These are phyloP conservation scores for Pseudogymnoascus sp. DNA, from an alignment of 2,329 filamentous ascomycete species.

Conservation along the genomic window DNA sequence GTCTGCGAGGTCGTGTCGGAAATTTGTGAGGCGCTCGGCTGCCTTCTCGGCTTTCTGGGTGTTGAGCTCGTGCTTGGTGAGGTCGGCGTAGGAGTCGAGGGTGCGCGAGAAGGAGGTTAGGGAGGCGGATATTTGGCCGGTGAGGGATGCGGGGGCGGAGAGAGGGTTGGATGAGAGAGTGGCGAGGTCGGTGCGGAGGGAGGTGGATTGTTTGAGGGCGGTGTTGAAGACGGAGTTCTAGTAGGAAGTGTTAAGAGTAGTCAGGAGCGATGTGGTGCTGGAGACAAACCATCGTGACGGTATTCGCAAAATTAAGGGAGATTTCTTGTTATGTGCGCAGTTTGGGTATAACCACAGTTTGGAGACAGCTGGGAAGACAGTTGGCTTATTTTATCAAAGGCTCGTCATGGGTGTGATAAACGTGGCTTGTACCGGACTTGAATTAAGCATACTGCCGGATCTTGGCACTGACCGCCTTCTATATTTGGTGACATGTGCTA, in stretches of 20 bases:
- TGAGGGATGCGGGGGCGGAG: conserved; percentile 52
- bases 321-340: background rate
- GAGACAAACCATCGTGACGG: background rate
- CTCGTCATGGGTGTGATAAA: conserved; percentile 6
- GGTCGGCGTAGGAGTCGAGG: conserved; percentile 80
- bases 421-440: conserved; percentile 6
- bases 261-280: background rate
- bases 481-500: background rate
- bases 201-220: conserved; percentile 73
- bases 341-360: background rate
- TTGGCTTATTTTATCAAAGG: background rate
- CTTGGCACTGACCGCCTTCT: background rate
- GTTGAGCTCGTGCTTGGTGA: conserved; percentile 83
- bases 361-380: background rate
- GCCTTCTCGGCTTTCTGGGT: conserved; percentile 89
- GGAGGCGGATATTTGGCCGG: conserved; percentile 67
- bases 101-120: conserved; percentile 76
- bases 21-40: conserved; percentile 73
- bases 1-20: conserved; percentile 71
- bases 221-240: conserved; percentile 82
- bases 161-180: conserved; percentile 52
- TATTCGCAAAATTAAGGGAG: background rate
- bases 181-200: conserved; percentile 68
- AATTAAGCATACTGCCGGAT: conserved; percentile 3
- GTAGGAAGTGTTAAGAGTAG: conserved; percentile 12